Base-by-base conservation (phyloP, 768 basidiomycete genomes). In the Gymnopilus dilepis region DNA sequence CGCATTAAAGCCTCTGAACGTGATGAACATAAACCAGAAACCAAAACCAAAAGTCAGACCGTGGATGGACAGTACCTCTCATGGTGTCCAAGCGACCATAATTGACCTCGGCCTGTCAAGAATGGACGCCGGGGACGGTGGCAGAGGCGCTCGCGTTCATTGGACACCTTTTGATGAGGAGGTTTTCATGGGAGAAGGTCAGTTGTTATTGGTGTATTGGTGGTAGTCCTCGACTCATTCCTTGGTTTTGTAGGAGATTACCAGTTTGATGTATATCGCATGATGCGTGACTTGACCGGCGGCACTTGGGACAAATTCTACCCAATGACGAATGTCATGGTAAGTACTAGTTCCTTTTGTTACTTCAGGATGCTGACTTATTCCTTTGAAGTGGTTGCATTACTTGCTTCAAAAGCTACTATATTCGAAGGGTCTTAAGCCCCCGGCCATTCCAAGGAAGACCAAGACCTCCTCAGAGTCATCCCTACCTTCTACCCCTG, bases 31-130 rank as follows among this genome's bases (percentile, higher is more conserved):
- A 67, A 80, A 77, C 61, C 67, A 69, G 60, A 73, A 61, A 58
- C 58, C 69, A 52, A 71, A 69, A 37, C 37, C 57, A 45, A 66
- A 67, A 63, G 11, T 60, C 42, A 73, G 76, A 31, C 57, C 80
- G 30, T 72, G 77, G 24, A 91, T 94, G 92, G 91, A 94, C 68
- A 83, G 88, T 68, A 65, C 73, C 31, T 74, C 67, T 13, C 82
- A 89, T 67, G 94, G 94, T 12, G 82, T 97, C 6, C 76, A 84
- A 66, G 87, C 88, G 11, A 97, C 95, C 15, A 79, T 99, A 63
- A 98, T 99, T 72, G 97, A 99, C 75, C 85, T 99, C 33, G 97
- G 97, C 15, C 81, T 99, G 26, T 94, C 97, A 5, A 82, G 96
- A 50, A 91, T 95, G 84, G 83, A 88, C 66, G 83, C 85, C 0